Conservation (phyloP, 2,329 filamentous ascomycete genomes). For the Microdochium bolleyi region DNA sequence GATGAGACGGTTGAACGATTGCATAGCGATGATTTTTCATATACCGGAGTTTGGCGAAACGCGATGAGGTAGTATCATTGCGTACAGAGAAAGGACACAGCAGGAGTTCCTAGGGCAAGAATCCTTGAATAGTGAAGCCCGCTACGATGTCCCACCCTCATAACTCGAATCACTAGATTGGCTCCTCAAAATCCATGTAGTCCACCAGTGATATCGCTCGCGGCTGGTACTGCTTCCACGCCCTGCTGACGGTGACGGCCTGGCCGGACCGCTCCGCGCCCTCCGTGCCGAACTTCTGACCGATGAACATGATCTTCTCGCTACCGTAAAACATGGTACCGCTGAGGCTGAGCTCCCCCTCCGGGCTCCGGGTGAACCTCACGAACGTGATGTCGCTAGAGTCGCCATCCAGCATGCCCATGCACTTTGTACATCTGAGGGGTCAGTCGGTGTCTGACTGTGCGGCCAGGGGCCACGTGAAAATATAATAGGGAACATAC, state of each 20-base stretch:
- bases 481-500: not conserved
- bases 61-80: too few relatives aligned
- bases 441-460: too few relatives aligned
- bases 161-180: too few relatives aligned
- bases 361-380: not conserved
- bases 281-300: not conserved
- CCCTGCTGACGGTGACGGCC: not conserved
- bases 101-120: too few relatives aligned
- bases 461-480: too few relatives aligned
- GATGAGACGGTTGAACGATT: too few relatives aligned
- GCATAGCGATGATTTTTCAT: too few relatives aligned
- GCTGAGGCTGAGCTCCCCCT: not conserved
- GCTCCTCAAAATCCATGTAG: not conserved
- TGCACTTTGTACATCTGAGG: not conserved
- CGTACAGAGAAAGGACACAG: not conserved
- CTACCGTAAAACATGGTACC: not conserved
- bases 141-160: too few relatives aligned
- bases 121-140: too few relatives aligned
- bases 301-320: not conserved
- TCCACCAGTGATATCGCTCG: not conserved
- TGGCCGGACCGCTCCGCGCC: not conserved
- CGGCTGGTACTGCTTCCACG: not conserved
- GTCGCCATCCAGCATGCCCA: not conserved
- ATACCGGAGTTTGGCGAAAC: too few relatives aligned
- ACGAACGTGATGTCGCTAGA: not conserved